These are phyloP conservation scores for Ramichloridium luteum DNA, from an alignment of 2,329 filamentous ascomycete species.

Conservation along the genomic window DNA sequence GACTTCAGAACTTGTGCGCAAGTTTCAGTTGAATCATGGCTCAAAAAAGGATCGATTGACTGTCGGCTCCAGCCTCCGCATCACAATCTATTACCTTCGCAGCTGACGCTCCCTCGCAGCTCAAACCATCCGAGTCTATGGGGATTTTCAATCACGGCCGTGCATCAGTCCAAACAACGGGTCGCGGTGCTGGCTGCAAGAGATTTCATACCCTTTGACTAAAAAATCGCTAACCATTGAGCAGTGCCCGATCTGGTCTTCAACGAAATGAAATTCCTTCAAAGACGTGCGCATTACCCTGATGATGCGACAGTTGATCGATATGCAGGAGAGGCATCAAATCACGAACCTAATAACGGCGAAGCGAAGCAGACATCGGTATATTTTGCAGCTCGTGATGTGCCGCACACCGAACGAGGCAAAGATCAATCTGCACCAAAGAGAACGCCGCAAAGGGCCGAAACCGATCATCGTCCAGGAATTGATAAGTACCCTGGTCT, in stretches of 20 bases:
- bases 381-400: slow-evolving; percentile 36
- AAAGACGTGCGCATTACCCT: slow-evolving; percentile 23
- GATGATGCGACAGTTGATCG: slow-evolving; percentile 13
- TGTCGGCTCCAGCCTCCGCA: slow-evolving; percentile 22
- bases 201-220: slow-evolving; percentile 17
- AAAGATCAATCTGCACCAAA: too few relatives aligned
- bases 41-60: slow-evolving; percentile 33
- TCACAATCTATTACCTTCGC: not conserved
- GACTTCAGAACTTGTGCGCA: slow-evolving; percentile 28
- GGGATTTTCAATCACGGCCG: slow-evolving; percentile 39
- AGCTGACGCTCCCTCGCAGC: slow-evolving; percentile 19
- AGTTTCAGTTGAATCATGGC: slow-evolving; percentile 35
- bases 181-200: slow-evolving; percentile 28
- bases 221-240: slow-evolving; percentile 7
- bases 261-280: slow-evolving; percentile 39
- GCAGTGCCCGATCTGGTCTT: slow-evolving; percentile 41
- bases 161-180: slow-evolving; percentile 33
- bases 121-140: slow-evolving; percentile 30
- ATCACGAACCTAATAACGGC: slow-evolving; percentile 21
- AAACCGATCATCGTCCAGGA: slow-evolving; percentile 3
- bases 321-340: slow-evolving; percentile 23
- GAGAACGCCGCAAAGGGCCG: slow-evolving; percentile 12
- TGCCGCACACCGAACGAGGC: too few relatives aligned
- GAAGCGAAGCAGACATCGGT: slow-evolving; percentile 33
- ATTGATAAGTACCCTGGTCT: too few relatives aligned